Conservation (phyloP, 176 grass and related monocot species). For the Carex parvula region DNA sequence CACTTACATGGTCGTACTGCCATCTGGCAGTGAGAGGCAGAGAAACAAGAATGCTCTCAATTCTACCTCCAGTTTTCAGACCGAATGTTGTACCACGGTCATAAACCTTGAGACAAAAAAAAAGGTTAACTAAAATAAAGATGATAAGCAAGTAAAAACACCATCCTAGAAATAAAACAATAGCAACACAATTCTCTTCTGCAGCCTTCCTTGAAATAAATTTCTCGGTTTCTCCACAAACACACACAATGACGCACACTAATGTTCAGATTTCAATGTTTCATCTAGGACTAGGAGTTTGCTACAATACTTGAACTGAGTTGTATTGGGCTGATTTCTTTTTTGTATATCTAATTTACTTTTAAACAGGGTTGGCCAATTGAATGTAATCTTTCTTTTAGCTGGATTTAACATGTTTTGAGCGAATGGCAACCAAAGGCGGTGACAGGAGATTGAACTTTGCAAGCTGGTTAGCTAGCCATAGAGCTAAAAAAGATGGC, state of each 20-base stretch:
- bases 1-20: slow-evolving; percentile 94
- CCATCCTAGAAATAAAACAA: neutral
- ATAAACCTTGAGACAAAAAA: slow-evolving; percentile 56
- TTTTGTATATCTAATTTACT: neutral
- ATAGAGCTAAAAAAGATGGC: neutral
- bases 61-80: slow-evolving; percentile 91
- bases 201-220: neutral
- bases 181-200: neutral
- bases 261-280: neutral
- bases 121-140: neutral
- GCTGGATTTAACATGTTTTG: neutral
- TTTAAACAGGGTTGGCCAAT: neutral
- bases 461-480: neutral
- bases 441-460: neutral
- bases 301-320: neutral
- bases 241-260: neutral
- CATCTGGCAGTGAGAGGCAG: slow-evolving; percentile 81
- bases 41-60: slow-evolving; percentile 94
- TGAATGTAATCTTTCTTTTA: neutral
- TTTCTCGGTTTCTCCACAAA: neutral
- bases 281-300: neutral
- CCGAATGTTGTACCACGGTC: slow-evolving; percentile 97
- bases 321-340: neutral
- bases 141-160: neutral
- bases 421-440: neutral